Evolutionary conservation across 2,329 filamentous ascomycete species (phyloP).

Genomic region (Tolypocladium ovalisporum): DNA sequence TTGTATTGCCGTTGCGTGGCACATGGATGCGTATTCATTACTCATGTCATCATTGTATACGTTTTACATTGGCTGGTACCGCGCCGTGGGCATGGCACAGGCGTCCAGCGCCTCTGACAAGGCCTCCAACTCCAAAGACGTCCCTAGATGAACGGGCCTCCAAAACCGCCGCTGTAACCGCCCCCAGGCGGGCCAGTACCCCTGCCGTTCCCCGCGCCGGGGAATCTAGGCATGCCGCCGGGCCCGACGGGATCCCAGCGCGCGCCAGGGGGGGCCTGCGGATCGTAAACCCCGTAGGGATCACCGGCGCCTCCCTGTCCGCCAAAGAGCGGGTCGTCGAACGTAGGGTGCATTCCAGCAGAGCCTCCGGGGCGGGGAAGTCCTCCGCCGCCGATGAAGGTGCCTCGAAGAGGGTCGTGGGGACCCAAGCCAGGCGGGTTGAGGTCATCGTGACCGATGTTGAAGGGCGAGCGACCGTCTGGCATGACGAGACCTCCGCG

Average conservation of each 20-base stretch:
- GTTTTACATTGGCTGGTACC: not conserved
- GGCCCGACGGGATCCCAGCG: slow-evolving; percentile 82
- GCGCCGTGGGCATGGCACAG: not conserved
- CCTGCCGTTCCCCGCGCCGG: slow-evolving; percentile 27
- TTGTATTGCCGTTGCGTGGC: not conserved
- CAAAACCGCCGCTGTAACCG: slow-evolving; percentile 21
- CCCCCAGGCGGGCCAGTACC: slow-evolving; percentile 16
- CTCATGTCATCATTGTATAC: not conserved
- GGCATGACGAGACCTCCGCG: slow-evolving; percentile 19
- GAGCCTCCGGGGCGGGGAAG: slow-evolving; percentile 47
- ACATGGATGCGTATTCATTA: not conserved
- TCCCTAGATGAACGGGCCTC: slow-evolving; percentile 20
- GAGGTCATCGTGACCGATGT: slow-evolving; percentile 76
- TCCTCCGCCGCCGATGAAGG: slow-evolving; percentile 52
- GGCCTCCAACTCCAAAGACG: not conserved
- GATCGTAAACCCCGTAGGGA: slow-evolving; percentile 36
- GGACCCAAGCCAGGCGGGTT: slow-evolving; percentile 81
- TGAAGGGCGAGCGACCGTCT: slow-evolving; percentile 46
- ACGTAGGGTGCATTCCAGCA: slow-evolving; percentile 91
- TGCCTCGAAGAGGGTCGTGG: slow-evolving; percentile 65
- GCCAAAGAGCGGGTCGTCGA: slow-evolving; percentile 79
- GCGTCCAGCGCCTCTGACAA: not conserved
- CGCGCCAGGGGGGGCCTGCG: slow-evolving; percentile 75
- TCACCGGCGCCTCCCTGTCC: slow-evolving; percentile 36
- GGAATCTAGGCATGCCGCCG: slow-evolving; percentile 38